Evolutionary conservation across 2,329 filamentous ascomycete genomes (phyloP), one percentile per base, ranked within the genome.

Genomic region (Talaromyces sp.): DNA sequence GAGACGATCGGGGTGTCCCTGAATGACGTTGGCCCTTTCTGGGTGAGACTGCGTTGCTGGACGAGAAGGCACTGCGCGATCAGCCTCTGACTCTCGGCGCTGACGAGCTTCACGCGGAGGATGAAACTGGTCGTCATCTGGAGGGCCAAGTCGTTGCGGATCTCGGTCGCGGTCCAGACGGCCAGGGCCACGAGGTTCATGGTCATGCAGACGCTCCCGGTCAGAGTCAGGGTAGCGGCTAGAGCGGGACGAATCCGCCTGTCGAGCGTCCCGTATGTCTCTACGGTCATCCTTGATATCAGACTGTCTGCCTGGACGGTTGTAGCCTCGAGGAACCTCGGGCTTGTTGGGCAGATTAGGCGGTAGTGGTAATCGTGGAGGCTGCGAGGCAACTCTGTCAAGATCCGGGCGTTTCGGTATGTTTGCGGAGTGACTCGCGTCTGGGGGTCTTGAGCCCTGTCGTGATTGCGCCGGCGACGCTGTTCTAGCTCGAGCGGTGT

Each of bases 101-200:
- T 70, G 77, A 24, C 72, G 67, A 50, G 72, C 72, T 19, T 75
- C 74, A 37, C 64, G 59, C 3, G 59, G 13, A 19, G 50, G n/a
- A 58, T 74, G 75, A 71, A 77, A 76, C 31, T 77, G 72, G 31
- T 81, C 79, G 45, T 82, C 79, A n/a, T 47, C 37, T 41, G 71
- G 62, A 31, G 70, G 70, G 31, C 72, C 70, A 62, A 77, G 73
- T 37, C 70, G 65, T 16, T 71, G 68, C 60, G 64, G 58, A 13
- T 70, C 69, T 45, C 73, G 67, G 43, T 79, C 78, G 58, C 70
- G 70, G 35, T 70, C 67, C 13, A 74, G 67, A 52, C 78, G 76
- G 13, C 76, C 76, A 67, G 78, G 77, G 63, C 70, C 71, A 45
- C 78, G 70, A 58, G 70, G 64, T 62, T 78, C 77, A 41, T 73